Evolutionary conservation across 768 basidiomycete species (phyloP).

Genomic region (Inosperma sp.): DNA sequence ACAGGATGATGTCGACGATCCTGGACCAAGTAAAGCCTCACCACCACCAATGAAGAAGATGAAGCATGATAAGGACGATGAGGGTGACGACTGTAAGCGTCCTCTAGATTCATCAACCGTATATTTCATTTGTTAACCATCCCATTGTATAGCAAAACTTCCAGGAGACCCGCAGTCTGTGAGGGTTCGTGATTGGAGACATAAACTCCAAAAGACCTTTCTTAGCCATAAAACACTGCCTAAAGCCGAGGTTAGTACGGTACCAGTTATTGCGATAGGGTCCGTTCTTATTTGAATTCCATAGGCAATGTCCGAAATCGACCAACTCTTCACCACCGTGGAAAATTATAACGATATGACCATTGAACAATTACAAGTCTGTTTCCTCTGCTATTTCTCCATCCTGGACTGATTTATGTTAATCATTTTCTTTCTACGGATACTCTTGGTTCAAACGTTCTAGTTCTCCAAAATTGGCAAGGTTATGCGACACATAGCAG

Average conservation of each 20-base stretch:
- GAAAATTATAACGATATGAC: slow-evolving; percentile 71
- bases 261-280: neutral
- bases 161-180: slow-evolving; percentile 60
- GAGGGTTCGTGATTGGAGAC: slow-evolving; percentile 83
- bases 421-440: neutral
- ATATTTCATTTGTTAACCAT: neutral
- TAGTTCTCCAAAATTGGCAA: slow-evolving; percentile 81
- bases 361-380: slow-evolving; percentile 57
- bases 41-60: slow-evolving; percentile 64
- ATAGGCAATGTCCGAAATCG: slow-evolving; percentile 76
- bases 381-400: slow-evolving; percentile 14
- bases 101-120: neutral
- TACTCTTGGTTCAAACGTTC: neutral
- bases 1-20: slow-evolving; percentile 47
- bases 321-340: slow-evolving; percentile 65
- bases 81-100: slow-evolving; percentile 56
- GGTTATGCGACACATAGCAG: slow-evolving; percentile 84
- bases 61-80: slow-evolving; percentile 56
- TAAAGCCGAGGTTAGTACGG: slow-evolving; percentile 51
- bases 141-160: slow-evolving; percentile 34
- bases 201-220: slow-evolving; percentile 83
- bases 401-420: no score
- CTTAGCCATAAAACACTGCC: slow-evolving; percentile 58
- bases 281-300: neutral
- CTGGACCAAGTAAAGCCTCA: slow-evolving; percentile 48